phyloP scores from a whole-genome alignment of 768 basidiomycete species.

The Leccinum uliginosum region DNA sequence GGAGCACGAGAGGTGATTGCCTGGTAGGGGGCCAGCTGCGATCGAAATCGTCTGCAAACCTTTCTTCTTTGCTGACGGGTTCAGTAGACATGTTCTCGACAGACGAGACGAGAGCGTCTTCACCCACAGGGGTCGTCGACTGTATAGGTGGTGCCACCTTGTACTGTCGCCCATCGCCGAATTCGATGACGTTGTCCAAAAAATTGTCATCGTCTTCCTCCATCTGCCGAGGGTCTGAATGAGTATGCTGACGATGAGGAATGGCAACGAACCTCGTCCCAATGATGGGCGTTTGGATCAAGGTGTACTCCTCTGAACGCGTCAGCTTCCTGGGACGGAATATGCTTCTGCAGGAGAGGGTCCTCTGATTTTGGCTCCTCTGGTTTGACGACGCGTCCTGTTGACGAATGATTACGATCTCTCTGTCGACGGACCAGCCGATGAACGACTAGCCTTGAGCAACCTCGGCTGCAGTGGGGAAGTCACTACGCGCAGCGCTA shows the following conservation, averaged over 20 bases:
- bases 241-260: not conserved
- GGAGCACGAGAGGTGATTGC: conserved; percentile 41
- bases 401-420: conserved; percentile 12
- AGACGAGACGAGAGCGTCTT: conserved; percentile 13
- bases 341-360: conserved; percentile 46
- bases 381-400: conserved; percentile 18
- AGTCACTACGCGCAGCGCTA: conserved; percentile 56
- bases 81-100: conserved; percentile 23
- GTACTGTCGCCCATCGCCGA: conserved; percentile 92
- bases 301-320: conserved; percentile 93
- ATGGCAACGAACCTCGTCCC: conserved; percentile 82
- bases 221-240: conserved; percentile 46
- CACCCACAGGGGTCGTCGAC: conserved; percentile 16
- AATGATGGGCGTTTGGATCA: conserved; percentile 91
- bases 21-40: conserved; percentile 89
- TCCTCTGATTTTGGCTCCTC: conserved; percentile 50
- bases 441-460: conserved; percentile 60
- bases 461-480: conserved; percentile 96
- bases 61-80: conserved; percentile 78
- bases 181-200: conserved; percentile 86
- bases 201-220: conserved; percentile 93
- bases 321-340: conserved; percentile 79
- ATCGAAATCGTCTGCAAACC: conserved; percentile 93
- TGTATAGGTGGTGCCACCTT: conserved; percentile 55
- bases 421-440: not conserved